These are phyloP conservation scores for Carex sylvatica DNA, from an alignment of 202 grass and related monocot genomes.

Conservation along the genomic window DNA sequence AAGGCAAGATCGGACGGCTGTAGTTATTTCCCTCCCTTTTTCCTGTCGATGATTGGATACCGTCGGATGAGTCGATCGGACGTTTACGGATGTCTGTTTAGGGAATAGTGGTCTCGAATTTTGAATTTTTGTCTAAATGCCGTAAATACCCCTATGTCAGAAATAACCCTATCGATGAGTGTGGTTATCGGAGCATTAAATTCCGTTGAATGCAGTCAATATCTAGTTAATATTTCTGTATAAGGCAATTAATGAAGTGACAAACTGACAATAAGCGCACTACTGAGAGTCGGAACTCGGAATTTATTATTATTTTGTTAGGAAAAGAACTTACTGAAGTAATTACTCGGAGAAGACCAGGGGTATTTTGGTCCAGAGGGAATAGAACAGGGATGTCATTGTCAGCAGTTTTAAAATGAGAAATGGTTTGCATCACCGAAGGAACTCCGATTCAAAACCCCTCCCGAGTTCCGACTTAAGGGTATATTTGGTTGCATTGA, in stretches of 20 bases:
- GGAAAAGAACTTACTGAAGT: conserved; percentile 3
- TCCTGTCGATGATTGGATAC: neutral
- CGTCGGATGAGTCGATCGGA: conserved; percentile 53
- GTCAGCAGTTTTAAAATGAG: neutral
- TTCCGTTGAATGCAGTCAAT: conserved; percentile 6
- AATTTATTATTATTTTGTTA: neutral
- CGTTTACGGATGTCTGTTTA: conserved; percentile 25
- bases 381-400: neutral
- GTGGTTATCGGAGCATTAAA: neutral
- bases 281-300: neutral
- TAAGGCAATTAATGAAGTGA: neutral
- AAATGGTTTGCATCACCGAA: neutral
- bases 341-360: neutral
- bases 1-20: conserved; percentile 51
- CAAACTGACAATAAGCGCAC: neutral
- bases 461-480: no score
- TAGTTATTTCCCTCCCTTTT: conserved; percentile 51
- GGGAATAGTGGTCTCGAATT: conserved; percentile 38
- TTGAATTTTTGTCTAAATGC: conserved; percentile 39
- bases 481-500: no score
- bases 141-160: neutral
- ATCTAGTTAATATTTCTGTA: neutral
- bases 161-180: neutral
- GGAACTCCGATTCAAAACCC: neutral
- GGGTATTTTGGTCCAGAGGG: conserved; percentile 25